Base-by-base conservation (phyloP, 2,329 filamentous ascomycete species). In the Neoarthrinium moseri region DNA sequence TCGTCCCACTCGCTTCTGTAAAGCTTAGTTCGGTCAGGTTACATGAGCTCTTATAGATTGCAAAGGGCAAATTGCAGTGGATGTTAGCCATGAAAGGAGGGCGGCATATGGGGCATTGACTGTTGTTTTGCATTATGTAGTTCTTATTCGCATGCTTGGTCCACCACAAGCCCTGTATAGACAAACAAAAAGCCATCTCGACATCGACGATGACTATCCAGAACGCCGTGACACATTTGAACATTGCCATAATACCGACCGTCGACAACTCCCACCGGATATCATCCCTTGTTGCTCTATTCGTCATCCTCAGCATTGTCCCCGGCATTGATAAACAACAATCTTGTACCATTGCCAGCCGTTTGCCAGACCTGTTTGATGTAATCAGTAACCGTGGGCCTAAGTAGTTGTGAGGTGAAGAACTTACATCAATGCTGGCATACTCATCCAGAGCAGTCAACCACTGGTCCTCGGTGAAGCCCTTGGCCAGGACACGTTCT, bases 391-490 rank as follows among this genome's bases (percentile, higher is more conserved):
- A 42, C 35, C 18, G 21, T 11, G 12, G 5, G 43, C 3, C 11
- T 7, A 23, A 26, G 21, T 15, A 6, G 7, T 12, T 12, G 23
- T 34, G 21, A 45, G 17, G 6, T 12, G 17, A 15, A 12, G 61
- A 54, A 86, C 91, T 89, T 75, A 97, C 94, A 74, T 96, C 88
- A 50, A 95, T 72, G 54, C 81, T 75, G 3, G 89, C 85, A 69
- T 99, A 97, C 73, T 96, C 92, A 51, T 96, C 86, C 63, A 99
- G 77, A 17, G 91, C 86, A 56, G 81, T 80, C 60, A 88, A 78
- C 72, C 96, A 91, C 68, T 99, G 91, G 67, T 97, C 90, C 54
- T 91, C 86, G 0, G 92, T 99, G 68, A 96, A 99, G 3, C 94
- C 94, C 78, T 96, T 96, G 43, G 91, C 94, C 58, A 97, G 78